Conservation (phyloP, 2,329 filamentous ascomycete genomes). For the Trichoderma simmonsii region DNA sequence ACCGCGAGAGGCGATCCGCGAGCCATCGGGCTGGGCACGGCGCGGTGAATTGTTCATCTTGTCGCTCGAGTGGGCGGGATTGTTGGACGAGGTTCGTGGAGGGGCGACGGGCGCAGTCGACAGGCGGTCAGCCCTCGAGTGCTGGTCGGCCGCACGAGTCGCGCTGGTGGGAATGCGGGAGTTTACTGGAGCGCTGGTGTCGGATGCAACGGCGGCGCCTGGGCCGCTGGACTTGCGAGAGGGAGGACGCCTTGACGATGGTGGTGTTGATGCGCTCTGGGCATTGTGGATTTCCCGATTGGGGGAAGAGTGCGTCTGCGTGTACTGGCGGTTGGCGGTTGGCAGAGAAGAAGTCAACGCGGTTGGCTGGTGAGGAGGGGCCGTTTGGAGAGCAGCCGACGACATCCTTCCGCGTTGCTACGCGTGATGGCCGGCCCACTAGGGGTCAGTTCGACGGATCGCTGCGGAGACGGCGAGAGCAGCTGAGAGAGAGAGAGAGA, state of each 20-base stretch:
- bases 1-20: constrained; percentile 34
- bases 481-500: not conserved
- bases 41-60: constrained; percentile 43
- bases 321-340: constrained; percentile 50
- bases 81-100: constrained; percentile 75
- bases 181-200: constrained; percentile 45
- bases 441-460: not conserved
- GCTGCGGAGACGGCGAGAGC: not conserved
- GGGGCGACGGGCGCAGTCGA: constrained; percentile 69
- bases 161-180: constrained; percentile 46
- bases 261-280: constrained; percentile 46
- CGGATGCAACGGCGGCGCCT: constrained; percentile 37
- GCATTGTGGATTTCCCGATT: constrained; percentile 57
- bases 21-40: constrained; percentile 37
- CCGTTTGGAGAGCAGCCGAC: constrained; percentile 61
- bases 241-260: constrained; percentile 51
- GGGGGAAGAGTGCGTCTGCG: constrained; percentile 50
- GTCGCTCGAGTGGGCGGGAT: constrained; percentile 45
- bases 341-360: constrained; percentile 48
- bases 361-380: constrained; percentile 54
- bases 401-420: constrained; percentile 34
- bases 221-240: constrained; percentile 53
- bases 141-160: constrained; percentile 41
- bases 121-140: constrained; percentile 49
- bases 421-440: constrained; percentile 16